phyloP scores from a whole-genome alignment of 345 rosid genomes.

The Arabidopsis arenosa region DNA sequence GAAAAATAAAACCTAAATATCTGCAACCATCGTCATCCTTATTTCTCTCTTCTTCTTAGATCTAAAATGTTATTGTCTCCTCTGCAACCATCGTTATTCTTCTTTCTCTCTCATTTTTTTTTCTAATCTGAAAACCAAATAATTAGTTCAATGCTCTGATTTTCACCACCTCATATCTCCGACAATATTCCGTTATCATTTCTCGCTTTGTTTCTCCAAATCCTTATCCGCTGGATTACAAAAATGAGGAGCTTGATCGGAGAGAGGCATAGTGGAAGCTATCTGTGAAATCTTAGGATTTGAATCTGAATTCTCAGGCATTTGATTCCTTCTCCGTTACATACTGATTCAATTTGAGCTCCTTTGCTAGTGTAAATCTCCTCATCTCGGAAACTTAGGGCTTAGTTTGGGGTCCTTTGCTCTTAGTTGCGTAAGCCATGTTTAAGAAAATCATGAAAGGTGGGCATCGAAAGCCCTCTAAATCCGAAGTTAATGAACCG shows the following conservation, averaged over 20 bases:
- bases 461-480: slow-evolving; percentile 42
- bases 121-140: no score
- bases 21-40: no score
- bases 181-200: slow-evolving; percentile 30
- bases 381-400: no score
- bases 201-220: not conserved
- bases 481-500: slow-evolving; percentile 62
- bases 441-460: no score
- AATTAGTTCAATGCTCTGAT: slow-evolving; percentile 22
- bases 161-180: slow-evolving; percentile 40
- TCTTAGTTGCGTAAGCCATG: no score
- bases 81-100: no score
- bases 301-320: slow-evolving; percentile 22
- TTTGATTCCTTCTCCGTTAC: slow-evolving; percentile 25
- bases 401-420: no score
- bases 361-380: no score
- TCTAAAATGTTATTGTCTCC: no score
- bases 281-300: slow-evolving; percentile 12
- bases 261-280: slow-evolving; percentile 26
- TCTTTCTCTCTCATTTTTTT: no score
- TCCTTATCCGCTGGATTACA: slow-evolving; percentile 19
- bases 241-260: slow-evolving; percentile 27
- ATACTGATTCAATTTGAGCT: slow-evolving; percentile 26
- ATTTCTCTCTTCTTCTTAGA: no score
- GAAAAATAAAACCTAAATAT: no score